Conservation (phyloP, 2,329 filamentous ascomycete genomes). For the Lecanosticta acicola region DNA sequence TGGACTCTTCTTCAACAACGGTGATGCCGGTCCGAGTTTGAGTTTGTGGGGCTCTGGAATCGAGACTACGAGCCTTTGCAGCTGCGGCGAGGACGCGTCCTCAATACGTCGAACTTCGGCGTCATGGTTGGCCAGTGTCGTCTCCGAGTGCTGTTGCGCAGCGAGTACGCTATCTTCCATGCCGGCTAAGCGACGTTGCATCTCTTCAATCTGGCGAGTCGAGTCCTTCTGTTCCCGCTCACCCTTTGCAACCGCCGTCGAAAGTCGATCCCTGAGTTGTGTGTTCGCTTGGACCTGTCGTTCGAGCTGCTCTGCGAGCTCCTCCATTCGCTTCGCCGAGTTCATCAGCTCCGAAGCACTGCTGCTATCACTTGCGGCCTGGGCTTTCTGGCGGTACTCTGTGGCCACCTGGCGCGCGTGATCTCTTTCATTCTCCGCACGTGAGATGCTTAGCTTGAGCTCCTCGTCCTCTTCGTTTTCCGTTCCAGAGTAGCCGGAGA, state of each 20-base stretch:
- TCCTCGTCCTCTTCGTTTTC: slow-evolving; percentile 31
- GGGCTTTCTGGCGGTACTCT: slow-evolving; percentile 57
- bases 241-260: slow-evolving; percentile 73
- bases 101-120: slow-evolving; percentile 72
- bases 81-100: slow-evolving; percentile 69
- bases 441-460: slow-evolving; percentile 61
- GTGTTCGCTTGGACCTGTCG: slow-evolving; percentile 74
- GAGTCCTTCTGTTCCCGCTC: slow-evolving; percentile 78
- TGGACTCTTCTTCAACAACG: slow-evolving; percentile 46
- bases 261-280: slow-evolving; percentile 67
- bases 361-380: slow-evolving; percentile 42
- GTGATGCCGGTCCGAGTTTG: slow-evolving; percentile 46
- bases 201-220: slow-evolving; percentile 71
- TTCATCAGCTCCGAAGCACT: slow-evolving; percentile 57
- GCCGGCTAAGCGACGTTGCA: slow-evolving; percentile 72
- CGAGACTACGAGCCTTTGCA: slow-evolving; percentile 61
- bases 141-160: slow-evolving; percentile 82
- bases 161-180: slow-evolving; percentile 79
- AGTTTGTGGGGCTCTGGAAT: slow-evolving; percentile 44
- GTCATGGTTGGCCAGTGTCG: slow-evolving; percentile 75
- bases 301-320: slow-evolving; percentile 71
- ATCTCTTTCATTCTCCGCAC: slow-evolving; percentile 66
- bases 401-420: slow-evolving; percentile 61
- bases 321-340: slow-evolving; percentile 71
- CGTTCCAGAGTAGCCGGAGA: slow-evolving; percentile 31